Evolutionary conservation across 73 alveolate genomes (phyloP), one percentile per base, ranked within the genome.

Genomic region (Paramecium sonneborni): DNA sequence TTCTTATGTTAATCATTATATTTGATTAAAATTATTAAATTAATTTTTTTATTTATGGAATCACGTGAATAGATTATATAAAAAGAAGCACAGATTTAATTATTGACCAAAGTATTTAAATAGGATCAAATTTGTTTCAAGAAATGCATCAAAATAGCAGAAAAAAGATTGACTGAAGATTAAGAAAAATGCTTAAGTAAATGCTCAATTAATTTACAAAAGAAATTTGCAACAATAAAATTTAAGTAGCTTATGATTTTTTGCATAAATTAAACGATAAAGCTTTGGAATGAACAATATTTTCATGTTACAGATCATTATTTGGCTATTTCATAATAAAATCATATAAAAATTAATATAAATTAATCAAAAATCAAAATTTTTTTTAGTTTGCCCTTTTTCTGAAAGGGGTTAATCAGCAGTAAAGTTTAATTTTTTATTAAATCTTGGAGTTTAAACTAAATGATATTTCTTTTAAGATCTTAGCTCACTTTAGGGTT

Each of bases 291-390:
- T 62, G 84, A 62, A 62, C 95, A 96, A 11, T 99, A 99, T 76
- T 92, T 92, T 88, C 85, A 94, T 28, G 95, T 92, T 46, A 99
- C 97, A 6, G 96, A 96, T 68, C 98, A 88, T 14, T 99, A 99
- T 68, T 96, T 87, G n/a, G 96, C 93, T 28, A 97, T 94, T 35
- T 97, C 97, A 74, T 95, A 95, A 41, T 85, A 46, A 62, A 24
- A 8, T 41, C 23, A 26, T 34, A 62, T 26, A 23, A 26, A 30
- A 14, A 62, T 11, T 12, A 62, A 62, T 28, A 62, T 55, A 62
- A 62, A 30, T 30, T 14, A 26, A 62, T 62, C 84, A 62, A 35
- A 70, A 72, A 30, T 72, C n/a, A 72, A 72, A 72, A 20, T 72
- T 35, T 34, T 72, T 72, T 20, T 32, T 14, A 9, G 38, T 9